phyloP scores from a whole-genome alignment of 257 asterid genomes.

The Plantago elongata region DNA sequence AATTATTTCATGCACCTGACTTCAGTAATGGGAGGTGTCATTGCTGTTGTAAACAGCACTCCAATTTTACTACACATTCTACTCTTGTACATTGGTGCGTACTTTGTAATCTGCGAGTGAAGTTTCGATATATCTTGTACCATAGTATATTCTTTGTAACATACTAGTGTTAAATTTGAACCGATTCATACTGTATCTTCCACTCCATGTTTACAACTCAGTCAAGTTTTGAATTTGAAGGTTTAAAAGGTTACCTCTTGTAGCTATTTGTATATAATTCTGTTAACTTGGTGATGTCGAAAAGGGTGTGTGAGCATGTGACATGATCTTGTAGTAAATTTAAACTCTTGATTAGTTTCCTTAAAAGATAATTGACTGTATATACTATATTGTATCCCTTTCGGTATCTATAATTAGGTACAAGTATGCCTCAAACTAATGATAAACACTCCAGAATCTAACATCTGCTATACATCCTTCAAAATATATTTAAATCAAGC shows the following conservation, averaged over 20 bases:
- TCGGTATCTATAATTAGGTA: conserved; percentile 25
- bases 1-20: background rate
- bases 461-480: conserved; percentile 26
- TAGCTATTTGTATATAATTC: no score
- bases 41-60: conserved; percentile 20
- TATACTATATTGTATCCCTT: background rate
- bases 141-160: conserved; percentile 26
- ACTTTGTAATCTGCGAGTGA: conserved; percentile 15
- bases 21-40: conserved; percentile 8
- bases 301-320: no score
- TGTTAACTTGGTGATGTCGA: no score
- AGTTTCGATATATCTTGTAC: background rate
- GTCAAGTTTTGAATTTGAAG: background rate
- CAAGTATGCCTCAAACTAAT: conserved; percentile 27
- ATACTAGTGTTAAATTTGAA: conserved; percentile 10
- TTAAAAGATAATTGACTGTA: no score
- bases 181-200: conserved; percentile 12
- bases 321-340: no score
- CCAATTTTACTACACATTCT: conserved; percentile 15
- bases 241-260: background rate
- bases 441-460: conserved; percentile 15
- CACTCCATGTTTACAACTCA: conserved; percentile 17
- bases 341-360: no score
- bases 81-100: conserved; percentile 20
- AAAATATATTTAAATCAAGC: conserved; percentile 14